A percentile compares a stretch with the other conserved stretches of the same genome.
Conservation (phyloP, 2,329 filamentous ascomycete genomes). For the Penicillium polonicum region DNA sequence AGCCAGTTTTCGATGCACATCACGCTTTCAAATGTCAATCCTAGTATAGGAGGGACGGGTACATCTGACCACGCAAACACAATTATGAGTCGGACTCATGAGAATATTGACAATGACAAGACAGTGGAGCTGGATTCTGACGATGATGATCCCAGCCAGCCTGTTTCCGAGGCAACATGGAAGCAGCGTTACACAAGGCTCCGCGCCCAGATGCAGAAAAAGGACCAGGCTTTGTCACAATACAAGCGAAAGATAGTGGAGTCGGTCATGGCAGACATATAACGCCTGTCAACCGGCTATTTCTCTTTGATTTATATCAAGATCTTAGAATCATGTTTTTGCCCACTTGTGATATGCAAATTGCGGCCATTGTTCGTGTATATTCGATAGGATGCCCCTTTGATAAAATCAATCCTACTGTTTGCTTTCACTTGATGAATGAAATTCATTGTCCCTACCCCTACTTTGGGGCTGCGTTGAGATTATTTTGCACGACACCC, state of each 20-base stretch:
- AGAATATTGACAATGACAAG: conserved; percentile 7
- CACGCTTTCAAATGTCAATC: conserved; percentile 21
- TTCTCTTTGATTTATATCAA: neutral
- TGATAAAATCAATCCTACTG: conserved; percentile 1
- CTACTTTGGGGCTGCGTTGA: neutral
- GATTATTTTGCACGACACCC: no score
- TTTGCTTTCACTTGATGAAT: neutral
- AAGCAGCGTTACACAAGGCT: conserved; percentile 42
- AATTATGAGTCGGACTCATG: conserved; percentile 8
- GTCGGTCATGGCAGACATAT: conserved; percentile 46
- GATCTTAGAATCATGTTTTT: neutral
- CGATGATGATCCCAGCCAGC: conserved; percentile 25
- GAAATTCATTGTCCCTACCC: neutral
- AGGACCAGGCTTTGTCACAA: conserved; percentile 38
- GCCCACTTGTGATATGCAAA: neutral
- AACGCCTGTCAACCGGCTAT: neutral
- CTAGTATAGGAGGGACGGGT: conserved; percentile 4
- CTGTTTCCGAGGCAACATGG: conserved; percentile 35
- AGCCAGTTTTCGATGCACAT: conserved; percentile 29
- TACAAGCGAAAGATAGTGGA: conserved; percentile 46
- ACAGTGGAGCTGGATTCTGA: conserved; percentile 28
- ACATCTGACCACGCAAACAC: conserved; percentile 10
- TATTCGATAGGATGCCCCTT: conserved; percentile 7
- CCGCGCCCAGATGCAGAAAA: conserved; percentile 40
- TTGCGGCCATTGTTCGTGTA: neutral